Conservation (phyloP, 2,329 filamentous ascomycete genomes). For the Curvularia lunata region DNA sequence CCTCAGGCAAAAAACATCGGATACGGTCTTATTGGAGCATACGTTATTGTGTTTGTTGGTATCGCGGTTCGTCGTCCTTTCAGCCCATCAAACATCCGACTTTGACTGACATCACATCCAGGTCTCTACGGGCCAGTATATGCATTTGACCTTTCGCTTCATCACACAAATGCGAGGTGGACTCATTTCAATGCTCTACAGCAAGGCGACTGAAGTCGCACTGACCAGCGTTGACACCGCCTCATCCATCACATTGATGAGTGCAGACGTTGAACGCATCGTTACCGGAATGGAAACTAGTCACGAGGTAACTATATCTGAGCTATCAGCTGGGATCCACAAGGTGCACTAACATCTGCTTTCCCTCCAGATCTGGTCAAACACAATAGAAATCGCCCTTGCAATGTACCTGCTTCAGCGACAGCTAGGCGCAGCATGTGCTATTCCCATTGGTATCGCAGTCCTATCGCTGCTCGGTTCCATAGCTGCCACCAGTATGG, state of each 20-base stretch:
- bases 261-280: slow-evolving; percentile 47
- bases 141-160: slow-evolving; percentile 43
- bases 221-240: slow-evolving; percentile 41
- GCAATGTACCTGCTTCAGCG: slow-evolving; percentile 57
- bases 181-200: slow-evolving; percentile 47
- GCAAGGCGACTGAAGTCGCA: slow-evolving; percentile 39
- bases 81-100: not conserved
- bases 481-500: slow-evolving; percentile 36
- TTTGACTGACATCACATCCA: slow-evolving; percentile 23
- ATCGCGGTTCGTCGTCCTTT: slow-evolving; percentile 36
- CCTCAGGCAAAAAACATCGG: slow-evolving; percentile 37
- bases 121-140: slow-evolving; percentile 45
- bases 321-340: not conserved
- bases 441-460: slow-evolving; percentile 56
- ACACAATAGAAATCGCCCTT: slow-evolving; percentile 52
- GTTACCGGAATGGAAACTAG: slow-evolving; percentile 44
- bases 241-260: slow-evolving; percentile 46
- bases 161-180: slow-evolving; percentile 47
- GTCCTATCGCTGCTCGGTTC: slow-evolving; percentile 39
- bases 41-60: slow-evolving; percentile 44
- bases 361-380: slow-evolving; percentile 36
- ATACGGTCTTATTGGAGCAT: slow-evolving; percentile 44
- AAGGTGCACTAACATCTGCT: not conserved
- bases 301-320: slow-evolving; percentile 30
- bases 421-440: slow-evolving; percentile 57